Conservation (phyloP, 2,329 filamentous ascomycete genomes). For the Fusarium graminum region DNA sequence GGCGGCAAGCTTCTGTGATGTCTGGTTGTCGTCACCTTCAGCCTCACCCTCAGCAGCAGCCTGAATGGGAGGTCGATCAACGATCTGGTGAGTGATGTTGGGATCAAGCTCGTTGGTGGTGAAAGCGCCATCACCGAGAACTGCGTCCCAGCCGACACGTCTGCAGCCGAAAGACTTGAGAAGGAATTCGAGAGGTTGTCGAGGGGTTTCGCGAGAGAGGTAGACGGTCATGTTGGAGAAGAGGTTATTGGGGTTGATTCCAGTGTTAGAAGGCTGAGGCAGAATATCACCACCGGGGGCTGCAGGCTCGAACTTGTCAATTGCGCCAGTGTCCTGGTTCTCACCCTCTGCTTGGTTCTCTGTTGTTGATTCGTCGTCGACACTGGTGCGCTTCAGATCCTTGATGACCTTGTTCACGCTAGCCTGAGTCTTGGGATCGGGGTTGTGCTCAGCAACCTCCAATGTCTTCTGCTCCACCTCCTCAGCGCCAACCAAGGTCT, state of each 20-base stretch:
- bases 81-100: slow-evolving; percentile 94
- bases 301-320: slow-evolving; percentile 92
- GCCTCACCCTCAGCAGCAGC: slow-evolving; percentile 62
- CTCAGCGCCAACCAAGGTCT: slow-evolving; percentile 69
- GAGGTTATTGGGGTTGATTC: slow-evolving; percentile 77
- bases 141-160: slow-evolving; percentile 92
- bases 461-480: slow-evolving; percentile 63
- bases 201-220: slow-evolving; percentile 92
- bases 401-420: slow-evolving; percentile 77
- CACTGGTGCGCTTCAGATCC: slow-evolving; percentile 71
- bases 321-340: slow-evolving; percentile 69
- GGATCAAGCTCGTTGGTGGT: slow-evolving; percentile 90
- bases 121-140: slow-evolving; percentile 91
- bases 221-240: slow-evolving; percentile 93
- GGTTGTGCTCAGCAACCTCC: slow-evolving; percentile 61
- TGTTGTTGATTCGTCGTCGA: slow-evolving; percentile 58
- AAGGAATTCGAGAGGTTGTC: slow-evolving; percentile 91
- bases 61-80: slow-evolving; percentile 86
- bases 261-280: slow-evolving; percentile 78
- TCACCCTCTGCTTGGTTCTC: slow-evolving; percentile 60
- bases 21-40: slow-evolving; percentile 71
- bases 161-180: slow-evolving; percentile 95
- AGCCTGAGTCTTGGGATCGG: slow-evolving; percentile 73
- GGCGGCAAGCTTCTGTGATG: slow-evolving; percentile 66
- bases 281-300: slow-evolving; percentile 88